Evolutionary conservation across 352 stramenopile species (phyloP), one percentile per base, ranked within the genome.

Genomic region (Pythium aristosporum): DNA sequence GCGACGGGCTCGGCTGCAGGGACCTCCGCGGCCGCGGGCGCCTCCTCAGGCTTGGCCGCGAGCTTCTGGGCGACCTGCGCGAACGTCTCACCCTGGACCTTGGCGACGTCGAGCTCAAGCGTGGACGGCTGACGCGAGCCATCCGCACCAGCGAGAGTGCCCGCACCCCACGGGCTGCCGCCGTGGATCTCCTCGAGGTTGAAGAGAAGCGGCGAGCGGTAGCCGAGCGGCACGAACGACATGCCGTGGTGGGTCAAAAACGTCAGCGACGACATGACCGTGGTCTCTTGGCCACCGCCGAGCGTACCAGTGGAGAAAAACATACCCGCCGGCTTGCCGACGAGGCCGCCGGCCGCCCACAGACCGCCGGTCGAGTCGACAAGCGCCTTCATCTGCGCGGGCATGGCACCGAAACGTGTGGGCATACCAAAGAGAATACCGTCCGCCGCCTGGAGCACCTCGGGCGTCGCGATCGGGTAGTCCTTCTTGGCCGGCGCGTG

Each of bases 211-310:
- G 71, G 73, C 12, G 63, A 77, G 58, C 80, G 79, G 69, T 86
- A 88, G 63, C 90, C 92, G 18, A 96, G 67, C 34, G 92, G 90
- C 56, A 98, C 87, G 64, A 89, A 98, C 16, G 91, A 82, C 82
- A 98, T 88, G 43, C 92, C 92, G 28, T 97, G 88, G 76, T 97
- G 88, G 1, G 85, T 68, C 20, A 97, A 73, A 75, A 97, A 96
- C 0, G 89, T 89, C 23, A 97, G 11, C 3, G 78, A 58, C 6
- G 88, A 93, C 20, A 94, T 72, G n/a, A 79, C 82, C 12, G 88
- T 94, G 37, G 89, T 36, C 79, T 73, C 0, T 75, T 91, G 42
- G 74, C 87, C 41, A 85, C 25, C 25, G 25, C 25, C 25, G 25
- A 30, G 25, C 5, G 25, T 30, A 30, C 25, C 25, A 30, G 25